Evolutionary conservation across 208 protist species (phyloP).

Genomic region (Trypanosoma rangeli): DNA sequence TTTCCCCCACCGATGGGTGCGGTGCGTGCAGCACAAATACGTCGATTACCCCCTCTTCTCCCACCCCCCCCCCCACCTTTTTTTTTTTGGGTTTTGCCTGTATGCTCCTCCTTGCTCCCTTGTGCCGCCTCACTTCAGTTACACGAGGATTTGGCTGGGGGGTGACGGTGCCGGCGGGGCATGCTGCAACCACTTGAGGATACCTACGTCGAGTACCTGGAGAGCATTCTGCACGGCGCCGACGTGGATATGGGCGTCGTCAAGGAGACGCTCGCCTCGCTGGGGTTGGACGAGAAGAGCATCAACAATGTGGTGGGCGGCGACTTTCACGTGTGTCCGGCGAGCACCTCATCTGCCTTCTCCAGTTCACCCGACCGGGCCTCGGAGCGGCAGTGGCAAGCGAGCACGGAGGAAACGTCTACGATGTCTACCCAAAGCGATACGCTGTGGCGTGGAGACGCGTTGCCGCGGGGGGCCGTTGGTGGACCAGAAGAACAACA

Average conservation of each 20-base stretch:
- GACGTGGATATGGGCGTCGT: slow-evolving; percentile 55
- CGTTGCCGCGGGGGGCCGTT: background rate
- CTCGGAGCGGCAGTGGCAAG: background rate
- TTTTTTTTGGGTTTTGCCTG: background rate
- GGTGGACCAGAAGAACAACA: background rate
- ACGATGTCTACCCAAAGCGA: background rate
- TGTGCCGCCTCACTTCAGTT: background rate
- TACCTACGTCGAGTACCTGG: slow-evolving; percentile 57
- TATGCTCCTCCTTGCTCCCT: background rate
- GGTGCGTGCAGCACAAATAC: too few relatives aligned
- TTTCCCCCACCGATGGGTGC: too few relatives aligned
- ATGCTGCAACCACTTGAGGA: slow-evolving; percentile 54
- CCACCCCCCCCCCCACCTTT: background rate
- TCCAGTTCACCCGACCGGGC: background rate
- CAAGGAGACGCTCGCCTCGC: slow-evolving; percentile 39
- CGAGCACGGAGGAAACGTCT: background rate
- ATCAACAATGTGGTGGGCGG: slow-evolving; percentile 60
- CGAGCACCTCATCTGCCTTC: slow-evolving; percentile 15
- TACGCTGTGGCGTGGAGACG: background rate
- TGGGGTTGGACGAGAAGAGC: slow-evolving; percentile 40
- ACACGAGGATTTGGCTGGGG: background rate
- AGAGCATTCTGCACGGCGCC: slow-evolving; percentile 19
- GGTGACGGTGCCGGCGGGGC: background rate
- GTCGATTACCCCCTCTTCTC: too few relatives aligned
- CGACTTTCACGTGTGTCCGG: slow-evolving; percentile 9